phyloP scores from a whole-genome alignment of 352 stramenopile genomes.

The Pythium coloratum region DNA sequence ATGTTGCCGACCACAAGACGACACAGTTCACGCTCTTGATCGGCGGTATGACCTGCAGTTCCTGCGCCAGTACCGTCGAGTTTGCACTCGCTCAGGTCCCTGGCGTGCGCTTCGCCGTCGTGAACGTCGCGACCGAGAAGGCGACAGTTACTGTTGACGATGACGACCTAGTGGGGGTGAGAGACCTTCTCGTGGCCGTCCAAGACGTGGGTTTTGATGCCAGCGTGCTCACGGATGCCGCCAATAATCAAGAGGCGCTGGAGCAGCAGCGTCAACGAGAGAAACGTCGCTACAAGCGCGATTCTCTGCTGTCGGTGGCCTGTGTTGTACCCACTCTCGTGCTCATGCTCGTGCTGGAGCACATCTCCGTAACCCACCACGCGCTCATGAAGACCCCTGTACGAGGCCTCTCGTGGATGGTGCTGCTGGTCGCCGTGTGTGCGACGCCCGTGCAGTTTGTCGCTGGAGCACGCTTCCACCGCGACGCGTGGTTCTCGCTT shows the following conservation, averaged over 20 bases:
- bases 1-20: neutral
- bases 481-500: neutral
- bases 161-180: neutral
- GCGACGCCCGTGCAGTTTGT: slow-evolving; percentile 2
- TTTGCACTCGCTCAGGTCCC: neutral
- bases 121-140: neutral
- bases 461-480: neutral
- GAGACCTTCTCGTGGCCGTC: neutral
- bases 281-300: neutral
- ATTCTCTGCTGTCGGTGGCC: neutral
- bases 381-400: neutral
- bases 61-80: neutral
- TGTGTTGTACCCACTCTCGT: neutral
- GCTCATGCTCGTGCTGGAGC: neutral
- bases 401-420: neutral
- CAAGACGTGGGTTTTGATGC: neutral
- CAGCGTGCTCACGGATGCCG: neutral
- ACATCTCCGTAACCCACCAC: neutral
- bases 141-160: neutral
- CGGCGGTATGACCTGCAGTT: slow-evolving; percentile 2
- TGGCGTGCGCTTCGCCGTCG: neutral
- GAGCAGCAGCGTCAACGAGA: neutral
- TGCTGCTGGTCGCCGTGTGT: neutral
- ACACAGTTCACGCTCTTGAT: neutral
- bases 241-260: neutral